A percentile compares a stretch with the other conserved stretches of the same genome.
Evolutionary conservation across 768 basidiomycete genomes (phyloP).

Genomic region (Naematelia aurantialba): DNA sequence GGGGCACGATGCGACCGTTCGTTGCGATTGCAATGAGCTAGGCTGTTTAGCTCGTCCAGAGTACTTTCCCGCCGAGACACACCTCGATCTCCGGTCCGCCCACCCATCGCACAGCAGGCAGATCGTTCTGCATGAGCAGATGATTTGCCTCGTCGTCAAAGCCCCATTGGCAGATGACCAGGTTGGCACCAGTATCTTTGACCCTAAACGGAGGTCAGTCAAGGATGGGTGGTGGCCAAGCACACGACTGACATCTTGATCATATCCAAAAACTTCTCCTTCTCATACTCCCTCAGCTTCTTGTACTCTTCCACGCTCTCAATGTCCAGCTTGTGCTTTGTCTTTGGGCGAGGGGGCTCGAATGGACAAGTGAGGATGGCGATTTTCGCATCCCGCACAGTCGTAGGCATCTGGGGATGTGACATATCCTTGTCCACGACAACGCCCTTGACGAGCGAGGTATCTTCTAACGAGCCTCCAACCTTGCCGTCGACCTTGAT

Average conservation of each 20-base stretch:
- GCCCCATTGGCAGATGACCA: constrained; percentile 99
- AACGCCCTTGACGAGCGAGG: constrained; percentile 89
- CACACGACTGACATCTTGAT: constrained; percentile 59
- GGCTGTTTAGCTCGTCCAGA: constrained; percentile 3
- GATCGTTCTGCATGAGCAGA: constrained; percentile 91
- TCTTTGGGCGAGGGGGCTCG: constrained; percentile 97
- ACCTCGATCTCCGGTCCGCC: constrained; percentile 99
- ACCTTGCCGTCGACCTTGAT: constrained; percentile 99
- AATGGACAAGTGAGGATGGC: constrained; percentile 99
- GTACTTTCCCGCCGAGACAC: constrained; percentile 1
- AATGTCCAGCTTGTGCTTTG: constrained; percentile 98
- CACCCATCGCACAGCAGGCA: constrained; percentile 97
- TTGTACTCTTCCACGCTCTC: constrained; percentile 95
- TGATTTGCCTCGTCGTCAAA: constrained; percentile 99
- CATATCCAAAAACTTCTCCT: constrained; percentile 94
- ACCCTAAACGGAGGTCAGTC: constrained; percentile 55
- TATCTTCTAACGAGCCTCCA: constrained; percentile 93
- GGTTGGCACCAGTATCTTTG: constrained; percentile 92
- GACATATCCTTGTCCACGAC: constrained; percentile 99
- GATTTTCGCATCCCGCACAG: constrained; percentile 79
- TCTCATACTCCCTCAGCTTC: constrained; percentile 89
- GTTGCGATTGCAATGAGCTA: constrained; percentile 98
- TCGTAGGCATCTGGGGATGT: constrained; percentile 93
- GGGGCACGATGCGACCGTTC: constrained; percentile 93
- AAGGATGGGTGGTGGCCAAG: not conserved